Evolutionary conservation across 2,329 filamentous ascomycete genomes (phyloP).

Genomic region (Colletotrichum sp.): DNA sequence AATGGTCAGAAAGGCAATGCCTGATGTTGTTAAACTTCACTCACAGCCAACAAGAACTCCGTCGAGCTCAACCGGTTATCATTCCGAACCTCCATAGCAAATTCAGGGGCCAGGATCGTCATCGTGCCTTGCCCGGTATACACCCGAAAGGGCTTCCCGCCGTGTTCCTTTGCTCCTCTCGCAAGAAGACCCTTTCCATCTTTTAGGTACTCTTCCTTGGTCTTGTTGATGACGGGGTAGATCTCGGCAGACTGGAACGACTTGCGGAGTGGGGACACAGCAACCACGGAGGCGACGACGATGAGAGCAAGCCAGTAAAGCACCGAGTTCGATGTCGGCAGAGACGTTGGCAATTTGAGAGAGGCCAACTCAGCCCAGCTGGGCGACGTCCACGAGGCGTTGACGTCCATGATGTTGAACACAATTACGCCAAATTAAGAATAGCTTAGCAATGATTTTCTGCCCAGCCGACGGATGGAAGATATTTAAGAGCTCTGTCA

Average conservation of each 20-base stretch:
- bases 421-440: neutral
- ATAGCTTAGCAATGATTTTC: neutral
- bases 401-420: neutral
- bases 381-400: neutral
- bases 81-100: neutral
- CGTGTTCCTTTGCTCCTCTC: neutral
- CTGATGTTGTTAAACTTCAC: neutral
- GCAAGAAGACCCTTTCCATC: neutral
- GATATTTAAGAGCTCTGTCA: neutral
- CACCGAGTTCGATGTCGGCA: neutral
- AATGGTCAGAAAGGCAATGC: neutral
- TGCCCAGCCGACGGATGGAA: neutral
- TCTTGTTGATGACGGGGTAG: slow-evolving; percentile 1
- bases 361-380: neutral
- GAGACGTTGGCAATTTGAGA: neutral
- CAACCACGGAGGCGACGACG: neutral
- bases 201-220: neutral
- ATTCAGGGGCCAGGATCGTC: neutral
- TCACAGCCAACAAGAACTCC: slow-evolving; percentile 4
- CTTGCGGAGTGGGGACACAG: neutral
- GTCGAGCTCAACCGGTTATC: neutral
- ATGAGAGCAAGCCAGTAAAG: neutral
- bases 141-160: slow-evolving; percentile 5
- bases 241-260: neutral
- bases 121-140: slow-evolving; percentile 1